A percentile compares a stretch with the other conserved stretches of the same genome.
Evolutionary conservation across 352 stramenopile genomes (phyloP).

Genomic region (Thalassiosira mediterranea): DNA sequence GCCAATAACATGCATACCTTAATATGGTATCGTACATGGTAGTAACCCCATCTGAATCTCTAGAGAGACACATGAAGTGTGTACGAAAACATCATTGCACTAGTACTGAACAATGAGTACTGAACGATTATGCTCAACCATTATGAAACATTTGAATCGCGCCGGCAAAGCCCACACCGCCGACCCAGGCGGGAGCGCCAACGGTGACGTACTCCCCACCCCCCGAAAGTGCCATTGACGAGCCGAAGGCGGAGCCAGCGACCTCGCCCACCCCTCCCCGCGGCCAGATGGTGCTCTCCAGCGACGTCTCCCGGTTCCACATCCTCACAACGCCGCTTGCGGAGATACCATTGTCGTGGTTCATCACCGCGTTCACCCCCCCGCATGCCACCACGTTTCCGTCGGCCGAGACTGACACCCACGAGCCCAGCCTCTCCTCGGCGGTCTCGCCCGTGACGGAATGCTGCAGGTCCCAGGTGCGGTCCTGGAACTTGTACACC

Average conservation of each 20-base stretch:
- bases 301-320: slow-evolving; percentile 34
- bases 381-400: slow-evolving; percentile 40
- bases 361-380: slow-evolving; percentile 23
- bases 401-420: slow-evolving; percentile 37
- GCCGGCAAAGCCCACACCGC: no score
- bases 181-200: no score
- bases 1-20: no score
- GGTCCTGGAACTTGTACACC: slow-evolving; percentile 27
- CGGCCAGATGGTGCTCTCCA: slow-evolving; percentile 44
- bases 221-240: slow-evolving; percentile 32
- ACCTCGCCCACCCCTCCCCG: not conserved
- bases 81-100: no score
- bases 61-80: no score
- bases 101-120: no score
- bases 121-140: no score
- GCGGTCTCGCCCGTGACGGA: slow-evolving; percentile 23
- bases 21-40: no score
- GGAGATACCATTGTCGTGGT: not conserved
- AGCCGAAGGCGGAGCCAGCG: slow-evolving; percentile 30
- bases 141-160: no score
- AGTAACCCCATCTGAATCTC: no score
- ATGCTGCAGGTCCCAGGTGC: slow-evolving; percentile 24
- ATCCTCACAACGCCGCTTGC: slow-evolving; percentile 35
- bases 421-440: slow-evolving; percentile 42
- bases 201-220: slow-evolving; percentile 40